A percentile compares a stretch with the other conserved stretches of the same genome.
phyloP scores from a whole-genome alignment of 1,284 basidiomycete genomes.

The Apiotrichum brassicae region DNA sequence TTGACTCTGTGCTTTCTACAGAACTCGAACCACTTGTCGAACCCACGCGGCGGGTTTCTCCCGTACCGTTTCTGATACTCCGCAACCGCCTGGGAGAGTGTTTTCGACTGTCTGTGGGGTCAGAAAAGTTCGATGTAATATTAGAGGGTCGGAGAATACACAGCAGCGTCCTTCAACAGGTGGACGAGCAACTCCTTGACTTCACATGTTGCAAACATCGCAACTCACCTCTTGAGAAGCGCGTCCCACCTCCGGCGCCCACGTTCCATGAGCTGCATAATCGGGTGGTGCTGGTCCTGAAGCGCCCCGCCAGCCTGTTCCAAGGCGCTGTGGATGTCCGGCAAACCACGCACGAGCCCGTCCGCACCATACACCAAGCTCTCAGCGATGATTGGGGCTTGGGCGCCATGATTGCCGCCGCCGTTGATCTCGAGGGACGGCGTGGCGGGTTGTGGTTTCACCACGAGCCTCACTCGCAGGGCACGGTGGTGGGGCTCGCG shows the following conservation, averaged over 20 bases:
- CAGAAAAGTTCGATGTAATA: not conserved
- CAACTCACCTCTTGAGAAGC: constrained; percentile 34
- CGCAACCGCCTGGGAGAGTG: constrained; percentile 42
- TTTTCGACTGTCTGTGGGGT: constrained; percentile 37
- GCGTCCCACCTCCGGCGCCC: constrained; percentile 33
- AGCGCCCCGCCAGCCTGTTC: constrained; percentile 6
- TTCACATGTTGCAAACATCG: no score
- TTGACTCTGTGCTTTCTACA: constrained; percentile 41
- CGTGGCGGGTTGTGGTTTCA: no score
- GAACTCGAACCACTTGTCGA: constrained; percentile 46
- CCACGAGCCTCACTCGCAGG: no score
- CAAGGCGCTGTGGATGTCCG: constrained; percentile 18
- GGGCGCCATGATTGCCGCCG: not conserved
- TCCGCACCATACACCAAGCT: constrained; percentile 22
- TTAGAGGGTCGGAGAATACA: not conserved
- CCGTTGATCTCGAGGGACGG: no score
- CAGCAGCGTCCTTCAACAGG: no score
- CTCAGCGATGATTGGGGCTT: not conserved
- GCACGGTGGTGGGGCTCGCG: no score
- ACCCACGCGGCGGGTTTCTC: constrained; percentile 48
- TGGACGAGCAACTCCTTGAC: no score
- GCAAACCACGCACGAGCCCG: constrained; percentile 33
- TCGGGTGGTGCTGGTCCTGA: constrained; percentile 33
- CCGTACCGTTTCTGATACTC: constrained; percentile 47
- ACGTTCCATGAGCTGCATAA: constrained; percentile 33